Base-by-base conservation (phyloP, 768 basidiomycete genomes). In the Boletus speciosus region DNA sequence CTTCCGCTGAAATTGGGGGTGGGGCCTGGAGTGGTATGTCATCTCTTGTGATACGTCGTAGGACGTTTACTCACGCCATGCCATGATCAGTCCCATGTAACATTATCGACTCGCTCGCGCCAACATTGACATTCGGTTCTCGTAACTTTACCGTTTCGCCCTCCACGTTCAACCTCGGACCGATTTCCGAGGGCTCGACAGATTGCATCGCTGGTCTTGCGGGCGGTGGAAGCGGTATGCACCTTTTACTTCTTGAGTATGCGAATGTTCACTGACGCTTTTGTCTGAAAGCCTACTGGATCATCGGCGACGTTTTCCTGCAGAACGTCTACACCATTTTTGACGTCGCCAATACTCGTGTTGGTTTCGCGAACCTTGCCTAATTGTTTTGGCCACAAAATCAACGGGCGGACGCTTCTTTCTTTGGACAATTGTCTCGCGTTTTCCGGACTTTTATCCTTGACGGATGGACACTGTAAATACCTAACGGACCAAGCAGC, bases 131-230 rank as follows among this genome's bases (percentile, higher is more conserved):
- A 0, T 77, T 78, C 59, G 74, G 72, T 55, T 73, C 73, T 29
- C 66, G 67, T 31, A 52, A 56, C 9, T 80, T 77, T 65, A 46
- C 56, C 21, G 67, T 80, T 56, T 63, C 68, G 6, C 34, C 70
- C 16, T 64, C 60, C 6, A 67, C 63, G 16, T 74, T 78, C 67
- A 81, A 78, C 66, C 66, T 81, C 12, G 82, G 80, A 6, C 62
- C 59, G 3, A 55, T 68, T 47, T 61, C 59, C 6, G 16, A 32
- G 3, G 69, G 69, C 47, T 70, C 70, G 11, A 61, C 58, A 3
- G 54, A 73, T 34, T 78, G 77, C 49, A 52, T 77, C 10, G 74
- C 71, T 31, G 74, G 70, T 27, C 59, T 78, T 48, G 71, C 67
- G 0, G 70, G 64, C 14, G 61, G 61, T 44, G 72, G 70, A 2